Percentiles rank a stretch among this genome's conserved stretches.
Conservation (phyloP, 257 asterid genomes). For the Solanum chmielewskii region DNA sequence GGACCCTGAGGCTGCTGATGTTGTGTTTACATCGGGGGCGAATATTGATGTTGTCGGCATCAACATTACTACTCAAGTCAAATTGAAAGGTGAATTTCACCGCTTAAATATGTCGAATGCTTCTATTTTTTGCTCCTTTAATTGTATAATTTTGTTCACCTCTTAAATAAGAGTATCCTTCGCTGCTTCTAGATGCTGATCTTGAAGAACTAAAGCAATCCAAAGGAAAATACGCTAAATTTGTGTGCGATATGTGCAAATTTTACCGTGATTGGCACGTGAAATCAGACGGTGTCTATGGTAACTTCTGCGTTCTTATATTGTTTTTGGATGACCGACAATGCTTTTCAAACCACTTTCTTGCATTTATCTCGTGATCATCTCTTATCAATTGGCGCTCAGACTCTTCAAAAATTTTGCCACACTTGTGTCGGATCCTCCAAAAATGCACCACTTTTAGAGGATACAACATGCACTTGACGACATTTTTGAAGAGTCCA, state of each 20-base stretch:
- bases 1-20: conserved; percentile 98
- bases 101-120: not conserved
- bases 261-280: conserved; percentile 98
- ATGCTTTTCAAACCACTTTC: not conserved
- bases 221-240: conserved; percentile 55
- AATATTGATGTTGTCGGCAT: conserved; percentile 76
- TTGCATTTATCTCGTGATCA: not conserved
- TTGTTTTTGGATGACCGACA: not conserved
- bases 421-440: not conserved
- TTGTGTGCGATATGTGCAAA: conserved; percentile 68
- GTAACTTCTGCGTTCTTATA: conserved; percentile 18
- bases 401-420: not conserved
- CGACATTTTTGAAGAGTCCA: not conserved
- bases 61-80: conserved; percentile 85
- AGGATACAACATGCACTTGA: not conserved
- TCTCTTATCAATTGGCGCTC: not conserved
- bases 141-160: not conserved
- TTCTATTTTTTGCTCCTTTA: not conserved
- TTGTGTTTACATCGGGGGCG: conserved; percentile 89
- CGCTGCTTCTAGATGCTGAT: conserved; percentile 44
- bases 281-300: conserved; percentile 84
- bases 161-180: not conserved
- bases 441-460: not conserved
- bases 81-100: conserved; percentile 54
- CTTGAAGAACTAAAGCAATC: conserved; percentile 64